Base-by-base conservation (phyloP, 176 grass and related monocot genomes). In the Oryza meyeriana region DNA sequence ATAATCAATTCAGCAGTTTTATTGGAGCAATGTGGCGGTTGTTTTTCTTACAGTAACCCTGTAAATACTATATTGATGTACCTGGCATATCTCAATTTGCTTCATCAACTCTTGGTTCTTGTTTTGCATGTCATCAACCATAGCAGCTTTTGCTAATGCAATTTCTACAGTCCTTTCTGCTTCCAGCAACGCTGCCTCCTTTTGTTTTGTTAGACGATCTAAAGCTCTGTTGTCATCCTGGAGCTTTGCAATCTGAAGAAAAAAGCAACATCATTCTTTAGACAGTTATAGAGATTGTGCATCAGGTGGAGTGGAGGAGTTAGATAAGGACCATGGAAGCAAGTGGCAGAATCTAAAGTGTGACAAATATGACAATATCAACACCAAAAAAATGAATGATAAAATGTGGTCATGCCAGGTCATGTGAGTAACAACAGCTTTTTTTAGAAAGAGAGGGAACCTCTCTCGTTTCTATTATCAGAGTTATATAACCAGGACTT, bases 101-200 rank as follows among this genome's bases (percentile, higher is more conserved):
- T 98, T 98, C 81, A 93, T 93, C 72, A 98, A 75, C 85, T 98
- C 96, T 88, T 98, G 96, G 69, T 98, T 98, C 59, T 92, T 98
- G 85, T 95, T 98, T 88, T 89, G 96, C 68, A 98, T 85, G 79
- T 98, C 96, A 91, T 98, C 93, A 71, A 98, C 96, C 87, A 98
- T 88, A 76, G 96, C 78, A 61, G 96, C 96, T 77, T 98, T 98
- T 62, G 93, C 91, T 74, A 98, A 87, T 84, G 96, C 96, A 71
- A 92, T 88, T 81, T 94, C 84, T 80, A 98, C 81, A 39, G 95
- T 98, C 72, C 89, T 94, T 89, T 98, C 96, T 39, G 93, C 92
- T 81, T 98, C 93, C 47, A 98, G 71, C 50, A 98, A 77, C 61
- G 96, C 92, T 76, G 96, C 96, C 68, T 98, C 96, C 64, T 98